Conservation (phyloP, 225 moss, liverwort and hornwort genomes). For the Pseudoscleropodium purum region DNA sequence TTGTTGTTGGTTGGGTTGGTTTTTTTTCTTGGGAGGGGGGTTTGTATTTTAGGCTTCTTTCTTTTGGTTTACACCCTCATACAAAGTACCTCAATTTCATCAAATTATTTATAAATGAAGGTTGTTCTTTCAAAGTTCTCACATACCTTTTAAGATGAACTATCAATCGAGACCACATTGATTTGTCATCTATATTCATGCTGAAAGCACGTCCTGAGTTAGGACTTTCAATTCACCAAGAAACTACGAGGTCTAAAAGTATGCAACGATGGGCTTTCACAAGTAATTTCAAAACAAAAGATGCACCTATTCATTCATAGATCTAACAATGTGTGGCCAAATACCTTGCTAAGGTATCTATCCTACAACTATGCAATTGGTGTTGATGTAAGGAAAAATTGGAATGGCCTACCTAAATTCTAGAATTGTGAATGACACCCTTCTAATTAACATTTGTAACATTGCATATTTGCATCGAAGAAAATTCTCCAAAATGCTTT, state of each 20-base stretch:
- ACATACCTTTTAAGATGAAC: neutral
- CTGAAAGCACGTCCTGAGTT: neutral
- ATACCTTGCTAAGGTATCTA: no score
- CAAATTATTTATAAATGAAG: neutral
- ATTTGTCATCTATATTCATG: neutral
- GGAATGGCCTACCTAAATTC: accelerated
- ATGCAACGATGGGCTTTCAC: accelerated
- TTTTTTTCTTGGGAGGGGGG: no score
- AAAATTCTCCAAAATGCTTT: no score
- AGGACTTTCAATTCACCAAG: no score
- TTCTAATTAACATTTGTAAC: neutral
- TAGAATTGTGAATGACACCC: no score
- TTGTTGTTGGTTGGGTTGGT: no score
- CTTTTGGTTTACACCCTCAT: no score
- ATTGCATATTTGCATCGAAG: accelerated
- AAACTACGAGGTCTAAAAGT: no score
- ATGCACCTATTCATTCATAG: no score
- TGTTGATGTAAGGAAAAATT: neutral
- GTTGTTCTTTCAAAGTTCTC: neutral
- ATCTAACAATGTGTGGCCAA: accelerated
- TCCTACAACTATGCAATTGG: accelerated
- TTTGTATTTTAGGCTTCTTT: no score
- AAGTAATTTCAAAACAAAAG: accelerated
- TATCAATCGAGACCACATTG: accelerated
- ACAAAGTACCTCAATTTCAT: neutral